These are phyloP conservation scores for Kluyveromyces lactis DNA, from an alignment of 805 yeast genomes.

Conservation along the genomic window DNA sequence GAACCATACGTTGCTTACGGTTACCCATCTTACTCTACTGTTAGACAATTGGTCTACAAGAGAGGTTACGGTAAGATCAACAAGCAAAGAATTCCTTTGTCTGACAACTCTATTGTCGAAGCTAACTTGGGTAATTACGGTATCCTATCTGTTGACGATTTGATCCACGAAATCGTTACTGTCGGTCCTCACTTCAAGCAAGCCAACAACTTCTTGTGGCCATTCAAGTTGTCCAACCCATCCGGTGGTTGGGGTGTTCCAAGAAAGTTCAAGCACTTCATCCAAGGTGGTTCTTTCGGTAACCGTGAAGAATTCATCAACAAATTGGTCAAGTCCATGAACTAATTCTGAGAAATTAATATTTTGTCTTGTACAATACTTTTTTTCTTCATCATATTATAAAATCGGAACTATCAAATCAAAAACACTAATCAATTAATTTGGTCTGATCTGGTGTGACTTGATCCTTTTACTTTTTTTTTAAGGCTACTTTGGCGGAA, in stretches of 20 bases:
- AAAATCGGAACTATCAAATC: no score
- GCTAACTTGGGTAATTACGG: slow-evolving; percentile 86
- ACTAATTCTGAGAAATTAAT: no score
- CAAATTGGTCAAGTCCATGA: slow-evolving; percentile 89
- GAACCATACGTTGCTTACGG: slow-evolving; percentile 97
- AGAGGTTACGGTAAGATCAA: slow-evolving; percentile 96
- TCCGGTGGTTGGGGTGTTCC: slow-evolving; percentile 96
- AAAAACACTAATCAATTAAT: no score
- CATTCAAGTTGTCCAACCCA: slow-evolving; percentile 95
- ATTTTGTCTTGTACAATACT: no score
- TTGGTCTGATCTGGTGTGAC: no score
- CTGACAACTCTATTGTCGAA: slow-evolving; percentile 85
- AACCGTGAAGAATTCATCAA: slow-evolving; percentile 95
- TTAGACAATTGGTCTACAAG: slow-evolving; percentile 91
- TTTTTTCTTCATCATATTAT: no score
- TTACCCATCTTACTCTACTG: slow-evolving; percentile 89
- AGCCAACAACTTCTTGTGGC: slow-evolving; percentile 97
- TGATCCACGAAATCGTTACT: slow-evolving; percentile 91
- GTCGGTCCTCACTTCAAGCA: slow-evolving; percentile 99
- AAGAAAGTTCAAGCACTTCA: slow-evolving; percentile 94
- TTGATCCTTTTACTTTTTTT: no score
- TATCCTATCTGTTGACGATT: slow-evolving; percentile 84
- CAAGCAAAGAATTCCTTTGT: slow-evolving; percentile 89
- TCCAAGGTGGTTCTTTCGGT: slow-evolving; percentile 98
- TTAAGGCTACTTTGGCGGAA: no score